Base-by-base conservation (phyloP, 192 early-diverging fungal genomes). In the Backusella mclennaniae region DNA sequence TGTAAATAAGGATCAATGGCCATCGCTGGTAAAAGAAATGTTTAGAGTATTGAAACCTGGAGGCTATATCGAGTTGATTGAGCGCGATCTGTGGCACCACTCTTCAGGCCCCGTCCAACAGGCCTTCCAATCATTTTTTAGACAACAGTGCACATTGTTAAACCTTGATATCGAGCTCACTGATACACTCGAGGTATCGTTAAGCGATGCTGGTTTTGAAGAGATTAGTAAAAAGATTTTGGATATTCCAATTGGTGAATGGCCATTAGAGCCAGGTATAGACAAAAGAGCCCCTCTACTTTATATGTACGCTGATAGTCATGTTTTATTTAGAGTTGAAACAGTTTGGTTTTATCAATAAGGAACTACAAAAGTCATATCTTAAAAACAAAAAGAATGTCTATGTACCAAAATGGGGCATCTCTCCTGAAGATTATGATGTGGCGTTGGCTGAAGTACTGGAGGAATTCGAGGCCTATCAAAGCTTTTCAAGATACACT, bases 191-290 rank as follows among this genome's bases (percentile, higher is more conserved):
- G 56, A 75, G 2, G 69, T 49, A 7, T 33, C 7, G 15, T 74
- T 83, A 5, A 23, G 76, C 19, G 33, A 68, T 6, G 44, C 41
- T 21, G 77, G 73, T 1, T 76, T 83, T 38, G 41, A 31, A 9
- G 33, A 71, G 14, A 11, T 78, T 29, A 46, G 69, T 39, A 69
- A 71, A 12, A 49, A 69, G 14, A 38, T 67, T 3, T 74, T 77
- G 36, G 82, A 83, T 29, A 72, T 83, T 35, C 82, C 82, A 2
- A 52, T 79, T 19, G 82, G 82, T 21, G 82, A 83, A 67, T 83
- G 82, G 82, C 82, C 78, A 26, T 59, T 23, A 1, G 82, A 83
- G 46, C 56, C 73, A 35, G 74, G 79, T 80, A 44, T 21, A 33
- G 23, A 12, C 14, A 53, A 53, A 3, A 19, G 6, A 19, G 4